A percentile compares a stretch with the other conserved stretches of the same genome.
These are phyloP conservation scores for Alternaria arbusti DNA, from an alignment of 2,329 filamentous ascomycete genomes.

Conservation along the genomic window DNA sequence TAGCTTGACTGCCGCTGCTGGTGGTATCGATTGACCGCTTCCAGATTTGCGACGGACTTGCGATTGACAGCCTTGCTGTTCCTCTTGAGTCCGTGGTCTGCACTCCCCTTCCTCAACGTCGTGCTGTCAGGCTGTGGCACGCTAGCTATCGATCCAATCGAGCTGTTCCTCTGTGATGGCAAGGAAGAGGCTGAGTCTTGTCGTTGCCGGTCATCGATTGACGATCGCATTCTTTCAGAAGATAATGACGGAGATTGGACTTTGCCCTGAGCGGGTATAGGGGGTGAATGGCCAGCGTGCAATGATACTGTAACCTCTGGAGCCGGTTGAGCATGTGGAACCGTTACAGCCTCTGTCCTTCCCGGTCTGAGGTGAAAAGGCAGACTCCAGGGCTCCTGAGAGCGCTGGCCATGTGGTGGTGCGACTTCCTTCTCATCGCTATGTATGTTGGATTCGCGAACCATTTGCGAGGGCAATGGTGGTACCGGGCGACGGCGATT, in stretches of 20 bases:
- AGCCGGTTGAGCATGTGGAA: background rate
- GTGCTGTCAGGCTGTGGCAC: background rate
- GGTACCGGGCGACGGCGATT: conserved; percentile 2
- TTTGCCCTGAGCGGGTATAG: background rate
- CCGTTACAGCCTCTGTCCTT: background rate
- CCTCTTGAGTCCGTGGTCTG: conserved; percentile 12
- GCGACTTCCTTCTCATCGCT: background rate
- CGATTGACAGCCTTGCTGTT: conserved; percentile 10
- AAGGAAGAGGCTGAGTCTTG: background rate
- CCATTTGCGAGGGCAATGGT: background rate
- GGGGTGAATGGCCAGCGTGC: background rate
- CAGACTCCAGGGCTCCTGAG: conserved; percentile 10
- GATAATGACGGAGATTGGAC: background rate
- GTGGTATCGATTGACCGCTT: conserved; percentile 12
- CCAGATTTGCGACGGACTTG: conserved; percentile 9
- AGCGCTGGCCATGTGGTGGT: background rate
- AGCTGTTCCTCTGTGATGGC: background rate
- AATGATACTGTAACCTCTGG: background rate
- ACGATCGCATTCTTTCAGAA: background rate
- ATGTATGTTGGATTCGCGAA: background rate
- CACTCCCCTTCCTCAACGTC: conserved; percentile 6
- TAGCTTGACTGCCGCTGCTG: conserved; percentile 15
- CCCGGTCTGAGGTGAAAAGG: background rate
- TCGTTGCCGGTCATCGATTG: background rate
- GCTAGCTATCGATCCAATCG: background rate